Conservation (phyloP, 1,284 basidiomycete genomes). For the Laetiporus sulphureus region DNA sequence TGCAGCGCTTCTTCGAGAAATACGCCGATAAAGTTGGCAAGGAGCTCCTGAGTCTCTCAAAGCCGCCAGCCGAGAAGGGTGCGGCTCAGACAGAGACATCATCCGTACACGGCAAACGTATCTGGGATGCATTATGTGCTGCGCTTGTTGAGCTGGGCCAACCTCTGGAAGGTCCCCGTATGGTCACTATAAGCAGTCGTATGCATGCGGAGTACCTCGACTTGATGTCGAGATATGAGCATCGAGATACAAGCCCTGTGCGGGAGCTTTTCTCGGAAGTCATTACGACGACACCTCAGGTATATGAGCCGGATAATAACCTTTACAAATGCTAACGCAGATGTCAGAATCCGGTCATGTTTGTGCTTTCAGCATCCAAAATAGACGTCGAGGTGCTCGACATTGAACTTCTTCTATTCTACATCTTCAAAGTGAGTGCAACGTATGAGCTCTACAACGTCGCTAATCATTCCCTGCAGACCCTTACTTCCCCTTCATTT, state of each 20-base stretch:
- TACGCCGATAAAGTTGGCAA: conserved; percentile 83
- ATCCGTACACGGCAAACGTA: conserved; percentile 60
- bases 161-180: conserved; percentile 57
- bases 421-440: conserved; percentile 65
- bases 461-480: conserved; percentile 19
- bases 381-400: conserved; percentile 82
- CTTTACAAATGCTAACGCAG: background rate
- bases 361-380: conserved; percentile 57
- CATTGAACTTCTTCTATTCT: conserved; percentile 78
- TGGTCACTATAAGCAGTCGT: conserved; percentile 41
- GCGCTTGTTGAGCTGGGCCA: conserved; percentile 74
- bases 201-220: conserved; percentile 60
- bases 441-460: background rate
- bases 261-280: conserved; percentile 66
- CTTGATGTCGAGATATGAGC: conserved; percentile 64
- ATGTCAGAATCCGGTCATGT: conserved; percentile 44
- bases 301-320: background rate
- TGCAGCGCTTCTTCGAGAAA: conserved; percentile 79
- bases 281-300: conserved; percentile 24
- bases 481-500: conserved; percentile 36
- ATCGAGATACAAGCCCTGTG: conserved; percentile 57
- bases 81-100: conserved; percentile 37
- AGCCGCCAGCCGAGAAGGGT: conserved; percentile 44
- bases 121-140: conserved; percentile 72
- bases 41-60: conserved; percentile 69